Conservation (phyloP, 1,284 basidiomycete species). For the Puccinia horiana region DNA sequence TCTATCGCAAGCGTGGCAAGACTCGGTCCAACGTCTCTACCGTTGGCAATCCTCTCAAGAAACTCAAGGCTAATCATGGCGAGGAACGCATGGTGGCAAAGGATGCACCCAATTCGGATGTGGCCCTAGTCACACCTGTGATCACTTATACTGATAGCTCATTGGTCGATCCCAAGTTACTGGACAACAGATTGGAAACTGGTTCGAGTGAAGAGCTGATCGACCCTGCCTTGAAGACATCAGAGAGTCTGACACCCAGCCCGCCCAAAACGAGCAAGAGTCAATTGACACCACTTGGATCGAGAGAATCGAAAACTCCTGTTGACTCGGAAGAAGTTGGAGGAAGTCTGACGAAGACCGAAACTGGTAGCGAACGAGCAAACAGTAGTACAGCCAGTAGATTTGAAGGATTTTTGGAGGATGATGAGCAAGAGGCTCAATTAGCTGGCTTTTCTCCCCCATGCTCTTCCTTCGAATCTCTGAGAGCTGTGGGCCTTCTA, state of each 20-base stretch:
- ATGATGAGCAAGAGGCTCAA: no score
- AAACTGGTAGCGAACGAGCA: neutral
- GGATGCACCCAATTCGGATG: neutral
- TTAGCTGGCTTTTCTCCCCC: neutral
- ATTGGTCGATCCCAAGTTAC: neutral
- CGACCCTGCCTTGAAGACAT: neutral
- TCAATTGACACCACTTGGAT: neutral
- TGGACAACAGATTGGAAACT: neutral
- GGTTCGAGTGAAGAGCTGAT: neutral
- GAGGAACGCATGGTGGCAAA: neutral
- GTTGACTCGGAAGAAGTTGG: neutral
- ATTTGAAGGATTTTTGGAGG: neutral
- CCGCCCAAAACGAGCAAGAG: neutral
- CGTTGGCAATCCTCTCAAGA: neutral
- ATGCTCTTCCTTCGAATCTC: neutral
- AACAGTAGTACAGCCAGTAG: no score
- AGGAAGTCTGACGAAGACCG: neutral
- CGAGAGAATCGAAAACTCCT: neutral
- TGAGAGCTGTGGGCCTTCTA: neutral
- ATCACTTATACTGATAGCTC: neutral
- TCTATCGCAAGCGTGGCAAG: constrained; percentile 35
- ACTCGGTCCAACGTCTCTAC: neutral
- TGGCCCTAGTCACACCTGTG: neutral
- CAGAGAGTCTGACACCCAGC: neutral
- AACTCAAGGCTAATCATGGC: neutral